phyloP scores from a whole-genome alignment of 148 eudicot genomes.

The Polygonum maritimum region DNA sequence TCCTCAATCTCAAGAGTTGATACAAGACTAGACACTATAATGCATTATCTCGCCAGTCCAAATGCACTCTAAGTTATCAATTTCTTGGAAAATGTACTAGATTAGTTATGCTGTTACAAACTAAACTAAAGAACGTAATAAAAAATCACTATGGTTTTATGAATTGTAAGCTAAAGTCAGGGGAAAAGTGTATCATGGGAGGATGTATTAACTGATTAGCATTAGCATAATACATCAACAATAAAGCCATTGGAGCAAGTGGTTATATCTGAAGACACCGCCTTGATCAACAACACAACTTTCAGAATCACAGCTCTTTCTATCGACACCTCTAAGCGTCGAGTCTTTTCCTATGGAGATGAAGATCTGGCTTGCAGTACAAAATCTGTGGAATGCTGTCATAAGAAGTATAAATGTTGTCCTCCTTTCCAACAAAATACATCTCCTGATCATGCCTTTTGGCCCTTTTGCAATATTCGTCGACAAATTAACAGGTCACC shows the following conservation, averaged over 20 bases:
- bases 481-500: neutral
- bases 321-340: neutral
- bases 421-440: neutral
- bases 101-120: too few relatives aligned
- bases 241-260: conserved; percentile 5
- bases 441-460: conserved; percentile 2
- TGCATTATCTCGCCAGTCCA: too few relatives aligned
- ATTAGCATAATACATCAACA: neutral
- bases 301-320: neutral
- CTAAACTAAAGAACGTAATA: too few relatives aligned
- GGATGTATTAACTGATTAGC: neutral
- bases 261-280: neutral
- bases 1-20: too few relatives aligned
- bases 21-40: too few relatives aligned
- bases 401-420: conserved; percentile 3
- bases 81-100: too few relatives aligned
- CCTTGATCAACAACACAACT: neutral
- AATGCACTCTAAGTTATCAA: too few relatives aligned
- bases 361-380: neutral
- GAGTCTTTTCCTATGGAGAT: neutral
- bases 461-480: conserved; percentile 6
- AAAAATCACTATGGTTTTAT: too few relatives aligned
- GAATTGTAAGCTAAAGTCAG: neutral
- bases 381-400: neutral
- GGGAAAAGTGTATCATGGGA: neutral